Percentiles rank a stretch among this genome's conserved stretches.
These are phyloP conservation scores for Quercus bicolor DNA, from an alignment of 306 rosid genomes.

Conservation along the genomic window DNA sequence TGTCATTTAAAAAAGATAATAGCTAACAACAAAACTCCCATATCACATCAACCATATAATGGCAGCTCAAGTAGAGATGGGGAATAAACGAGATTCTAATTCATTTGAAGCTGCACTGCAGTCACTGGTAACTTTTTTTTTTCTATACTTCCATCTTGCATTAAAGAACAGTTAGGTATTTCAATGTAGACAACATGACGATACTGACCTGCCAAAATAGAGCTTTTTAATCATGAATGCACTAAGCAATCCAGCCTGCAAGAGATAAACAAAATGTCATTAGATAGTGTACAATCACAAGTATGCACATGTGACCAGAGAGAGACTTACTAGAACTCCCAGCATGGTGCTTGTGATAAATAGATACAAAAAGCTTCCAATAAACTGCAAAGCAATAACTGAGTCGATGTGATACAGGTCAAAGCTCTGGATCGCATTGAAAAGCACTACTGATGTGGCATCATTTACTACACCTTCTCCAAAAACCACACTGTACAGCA, in stretches of 20 bases:
- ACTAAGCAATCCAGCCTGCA: constrained; percentile 84
- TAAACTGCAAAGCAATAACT: constrained; percentile 55
- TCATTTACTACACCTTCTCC: constrained; percentile 98
- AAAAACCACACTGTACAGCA: constrained; percentile 79
- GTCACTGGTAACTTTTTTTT: background rate
- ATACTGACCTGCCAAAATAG: constrained; percentile 80
- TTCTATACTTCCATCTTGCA: background rate
- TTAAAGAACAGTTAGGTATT: background rate
- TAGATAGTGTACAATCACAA: background rate
- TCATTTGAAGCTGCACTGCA: background rate
- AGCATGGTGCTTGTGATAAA: constrained; percentile 71
- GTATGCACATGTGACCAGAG: constrained; percentile 3
- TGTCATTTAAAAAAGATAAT: constrained; percentile 2
- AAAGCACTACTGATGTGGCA: constrained; percentile 92
- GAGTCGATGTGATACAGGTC: constrained; percentile 78
- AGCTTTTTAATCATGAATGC: constrained; percentile 76
- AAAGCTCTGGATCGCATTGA: constrained; percentile 92
- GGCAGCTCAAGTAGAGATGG: background rate
- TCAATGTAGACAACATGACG: constrained; percentile 4
- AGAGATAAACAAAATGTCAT: background rate
- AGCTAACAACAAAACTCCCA: background rate
- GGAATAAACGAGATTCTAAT: background rate
- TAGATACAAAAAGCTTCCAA: constrained; percentile 62
- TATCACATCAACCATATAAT: background rate
- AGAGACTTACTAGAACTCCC: constrained; percentile 63